Evolutionary conservation across 352 stramenopile genomes (phyloP), one percentile per base, ranked within the genome.

Genomic region (Phytophthora crassamura): DNA sequence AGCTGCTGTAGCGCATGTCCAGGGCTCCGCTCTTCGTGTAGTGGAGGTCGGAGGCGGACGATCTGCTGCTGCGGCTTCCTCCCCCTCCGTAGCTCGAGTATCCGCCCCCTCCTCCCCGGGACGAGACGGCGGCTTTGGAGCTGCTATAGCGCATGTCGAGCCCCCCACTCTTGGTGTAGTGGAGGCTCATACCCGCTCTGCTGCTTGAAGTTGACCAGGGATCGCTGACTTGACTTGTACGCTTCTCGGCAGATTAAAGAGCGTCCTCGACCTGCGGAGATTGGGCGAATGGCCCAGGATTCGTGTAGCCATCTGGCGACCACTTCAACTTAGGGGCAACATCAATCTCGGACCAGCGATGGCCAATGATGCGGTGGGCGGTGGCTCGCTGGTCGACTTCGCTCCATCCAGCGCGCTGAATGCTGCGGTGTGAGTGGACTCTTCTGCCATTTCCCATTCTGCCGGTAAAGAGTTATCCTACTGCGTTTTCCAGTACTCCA

Each of bases 1-100:
- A 75, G 22, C 67, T 75, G 10, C 7, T 51, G 48, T 71, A 74
- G 11, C 66, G 52, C 66, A 67, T 74, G 60, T 74, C 60, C 15
- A 71, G 38, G 3, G 48, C 30, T 0, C 66, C 66, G 20, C 38
- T 55, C 50, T 71, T 74, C n/a, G 48, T 74, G 51, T 69, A 75
- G 38, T 74, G 59, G 0, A 74, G 51, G 15, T 14, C 56, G 0
- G 50, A 59, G 4, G 53, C 42, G 14, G 49, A 16, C 5, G 34
- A 57, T 46, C 18, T 22, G 20, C 49, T 57, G 20, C 49, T 56
- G 33, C 45, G 28, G 28, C 45, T 39, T 8, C 35, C 14, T 32
- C 40, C 40, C 9, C 40, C 40, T n/a, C 46, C 16, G 32, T 65
- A 65, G 20, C 46, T 58, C 14, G 48, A 53, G 33, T 58, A 58